Conservation (phyloP, 306 rosid species). For the Elaeagnus macrophylla region DNA sequence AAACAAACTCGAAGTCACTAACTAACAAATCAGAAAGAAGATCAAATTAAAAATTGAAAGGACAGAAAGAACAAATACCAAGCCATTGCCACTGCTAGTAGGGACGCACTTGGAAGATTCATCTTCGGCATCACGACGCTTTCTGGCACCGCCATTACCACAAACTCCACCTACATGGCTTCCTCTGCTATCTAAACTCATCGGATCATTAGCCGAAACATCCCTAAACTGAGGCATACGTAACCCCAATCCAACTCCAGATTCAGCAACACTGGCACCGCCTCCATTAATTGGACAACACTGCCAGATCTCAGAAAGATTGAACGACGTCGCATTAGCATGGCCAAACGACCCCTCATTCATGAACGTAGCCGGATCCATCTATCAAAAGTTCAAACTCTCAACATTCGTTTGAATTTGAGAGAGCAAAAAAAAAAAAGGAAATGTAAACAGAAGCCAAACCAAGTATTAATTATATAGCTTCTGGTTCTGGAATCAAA, state of each 20-base stretch:
- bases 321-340: constrained; percentile 39
- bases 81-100: constrained; percentile 47
- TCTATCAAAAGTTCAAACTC: neutral
- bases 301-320: constrained; percentile 74
- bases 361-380: constrained; percentile 72
- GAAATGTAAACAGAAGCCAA: no score
- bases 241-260: constrained; percentile 43
- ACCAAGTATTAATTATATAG: no score
- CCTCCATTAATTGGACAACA: constrained; percentile 36
- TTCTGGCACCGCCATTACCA: constrained; percentile 19
- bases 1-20: neutral
- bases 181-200: constrained; percentile 29
- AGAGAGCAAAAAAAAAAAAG: no score
- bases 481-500: no score
- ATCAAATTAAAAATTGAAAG: constrained; percentile 4
- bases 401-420: no score
- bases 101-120: constrained; percentile 48
- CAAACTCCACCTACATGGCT: constrained; percentile 14
- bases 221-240: constrained; percentile 38
- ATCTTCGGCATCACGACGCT: constrained; percentile 43
- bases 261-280: constrained; percentile 10
- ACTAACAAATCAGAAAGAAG: neutral
- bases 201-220: constrained; percentile 22
- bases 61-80: constrained; percentile 30
- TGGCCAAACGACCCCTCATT: constrained; percentile 37